Conservation (phyloP, 2,329 filamentous ascomycete genomes). For the Colletotrichum sp. region DNA sequence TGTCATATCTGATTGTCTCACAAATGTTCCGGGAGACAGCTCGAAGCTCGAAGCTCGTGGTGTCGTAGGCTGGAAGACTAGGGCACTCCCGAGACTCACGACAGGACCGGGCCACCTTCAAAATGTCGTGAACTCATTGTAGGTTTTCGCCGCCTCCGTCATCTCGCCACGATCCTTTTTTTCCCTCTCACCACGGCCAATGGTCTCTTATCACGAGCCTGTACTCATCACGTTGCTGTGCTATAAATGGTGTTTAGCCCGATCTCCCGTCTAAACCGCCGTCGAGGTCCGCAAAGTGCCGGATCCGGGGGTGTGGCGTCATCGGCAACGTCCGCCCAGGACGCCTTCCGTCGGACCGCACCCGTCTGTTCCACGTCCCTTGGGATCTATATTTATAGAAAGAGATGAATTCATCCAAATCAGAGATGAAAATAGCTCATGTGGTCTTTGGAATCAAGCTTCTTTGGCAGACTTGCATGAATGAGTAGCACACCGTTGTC, state of each 20-base stretch:
- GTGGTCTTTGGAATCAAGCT: background rate
- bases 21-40: background rate
- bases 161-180: background rate
- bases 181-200: too few relatives aligned
- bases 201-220: background rate
- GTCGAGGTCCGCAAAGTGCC: background rate
- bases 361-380: background rate
- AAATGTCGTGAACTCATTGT: background rate
- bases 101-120: background rate
- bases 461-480: background rate
- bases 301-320: background rate
- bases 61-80: background rate
- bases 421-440: background rate
- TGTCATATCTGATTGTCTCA: background rate
- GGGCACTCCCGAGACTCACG: background rate
- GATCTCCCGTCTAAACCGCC: background rate
- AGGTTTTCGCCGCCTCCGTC: background rate
- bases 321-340: background rate
- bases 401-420: background rate
- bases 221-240: background rate
- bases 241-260: background rate
- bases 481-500: background rate
- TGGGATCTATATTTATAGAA: background rate
- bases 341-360: background rate
- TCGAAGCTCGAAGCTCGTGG: background rate